Evolutionary conservation across 192 early-diverging fungal species (phyloP).

Genomic region (Phlyctochytrium arcticum): DNA sequence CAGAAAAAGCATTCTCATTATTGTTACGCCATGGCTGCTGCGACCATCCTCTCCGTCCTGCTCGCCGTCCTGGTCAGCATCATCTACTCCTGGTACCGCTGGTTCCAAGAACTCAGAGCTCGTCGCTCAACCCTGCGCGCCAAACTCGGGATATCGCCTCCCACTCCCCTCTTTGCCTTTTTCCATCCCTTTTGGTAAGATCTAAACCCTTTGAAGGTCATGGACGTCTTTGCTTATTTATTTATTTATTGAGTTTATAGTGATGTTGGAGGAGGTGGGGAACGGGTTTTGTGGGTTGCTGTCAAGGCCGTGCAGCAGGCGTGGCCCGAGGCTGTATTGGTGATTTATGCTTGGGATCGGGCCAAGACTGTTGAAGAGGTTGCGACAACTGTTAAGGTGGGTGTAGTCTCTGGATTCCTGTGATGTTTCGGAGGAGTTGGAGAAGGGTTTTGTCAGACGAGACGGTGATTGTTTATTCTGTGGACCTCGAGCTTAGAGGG

Average conservation of each 20-base stretch:
- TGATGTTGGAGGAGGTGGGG: constrained; percentile 91
- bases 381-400: constrained; percentile 59
- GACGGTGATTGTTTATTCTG: neutral
- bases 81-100: too few species aligned
- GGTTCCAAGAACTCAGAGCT: too few species aligned
- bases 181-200: constrained; percentile 89
- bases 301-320: constrained; percentile 74
- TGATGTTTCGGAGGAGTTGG: too few species aligned
- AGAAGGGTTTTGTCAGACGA: too few species aligned
- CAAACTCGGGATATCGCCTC: too few species aligned
- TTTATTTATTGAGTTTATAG: constrained; percentile 27
- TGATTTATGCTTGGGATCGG: constrained; percentile 79
- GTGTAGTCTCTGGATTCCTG: too few species aligned
- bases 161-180: constrained; percentile 55
- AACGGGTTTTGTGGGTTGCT: constrained; percentile 92
- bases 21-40: too few species aligned
- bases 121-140: too few species aligned
- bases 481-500: too few species aligned
- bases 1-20: too few species aligned
- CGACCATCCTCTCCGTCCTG: too few species aligned
- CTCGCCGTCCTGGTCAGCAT: too few species aligned
- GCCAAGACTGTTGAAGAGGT: constrained; percentile 51
- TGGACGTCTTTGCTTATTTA: neutral
- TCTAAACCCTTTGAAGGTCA: neutral
- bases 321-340: constrained; percentile 60